Conservation (phyloP, 2,329 filamentous ascomycete species). For the Biscogniauxia mediterranea region DNA sequence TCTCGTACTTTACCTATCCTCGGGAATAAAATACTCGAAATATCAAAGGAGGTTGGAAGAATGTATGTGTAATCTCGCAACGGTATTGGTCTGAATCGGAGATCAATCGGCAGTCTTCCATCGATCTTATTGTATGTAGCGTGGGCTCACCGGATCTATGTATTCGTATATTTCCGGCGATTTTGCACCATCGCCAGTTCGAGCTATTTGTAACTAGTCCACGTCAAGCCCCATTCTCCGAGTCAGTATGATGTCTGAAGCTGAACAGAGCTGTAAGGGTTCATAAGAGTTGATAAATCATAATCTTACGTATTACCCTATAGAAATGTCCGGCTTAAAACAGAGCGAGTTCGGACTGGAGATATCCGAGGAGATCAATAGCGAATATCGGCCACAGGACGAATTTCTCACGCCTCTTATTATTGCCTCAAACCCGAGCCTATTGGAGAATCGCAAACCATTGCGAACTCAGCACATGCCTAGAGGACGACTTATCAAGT, state of each 20-base stretch:
- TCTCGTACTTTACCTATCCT: no score
- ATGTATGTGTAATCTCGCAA: no score
- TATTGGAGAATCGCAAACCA: not conserved
- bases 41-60: no score
- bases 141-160: not conserved
- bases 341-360: not conserved
- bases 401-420: not conserved
- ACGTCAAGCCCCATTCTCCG: not conserved
- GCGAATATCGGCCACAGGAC: not conserved
- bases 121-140: no score
- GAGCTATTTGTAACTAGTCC: not conserved
- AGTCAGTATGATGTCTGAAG: not conserved
- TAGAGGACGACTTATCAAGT: not conserved
- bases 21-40: no score
- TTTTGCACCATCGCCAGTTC: not conserved
- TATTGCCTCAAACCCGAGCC: not conserved
- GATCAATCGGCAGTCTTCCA: no score
- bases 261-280: not conserved
- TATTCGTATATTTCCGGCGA: conserved; percentile 2
- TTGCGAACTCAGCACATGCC: not conserved
- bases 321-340: not conserved
- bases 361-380: not conserved
- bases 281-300: not conserved
- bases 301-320: not conserved
- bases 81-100: no score